phyloP scores from a whole-genome alignment of 306 rosid genomes.

The Styphnolobium japonicum region DNA sequence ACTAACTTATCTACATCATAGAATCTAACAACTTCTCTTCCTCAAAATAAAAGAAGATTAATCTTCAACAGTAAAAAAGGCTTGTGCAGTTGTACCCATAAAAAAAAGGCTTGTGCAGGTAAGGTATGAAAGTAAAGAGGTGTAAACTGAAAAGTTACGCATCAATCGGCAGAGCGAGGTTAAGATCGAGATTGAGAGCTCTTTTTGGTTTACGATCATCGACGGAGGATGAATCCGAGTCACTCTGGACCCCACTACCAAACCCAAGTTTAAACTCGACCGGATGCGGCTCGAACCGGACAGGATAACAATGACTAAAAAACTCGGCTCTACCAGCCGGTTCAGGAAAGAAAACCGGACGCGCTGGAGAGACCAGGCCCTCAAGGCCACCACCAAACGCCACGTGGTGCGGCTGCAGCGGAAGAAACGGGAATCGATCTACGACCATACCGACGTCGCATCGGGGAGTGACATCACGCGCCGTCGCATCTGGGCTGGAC shows the following conservation, averaged over 20 bases:
- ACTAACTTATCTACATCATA: not conserved
- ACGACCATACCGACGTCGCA: not conserved
- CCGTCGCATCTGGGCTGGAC: not conserved
- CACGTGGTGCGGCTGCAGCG: not conserved
- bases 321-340: not conserved
- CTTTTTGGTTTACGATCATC: constrained; percentile 10
- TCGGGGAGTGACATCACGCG: not conserved
- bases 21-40: not conserved
- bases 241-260: constrained; percentile 15
- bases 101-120: too few species aligned
- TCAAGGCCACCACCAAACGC: not conserved
- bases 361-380: not conserved
- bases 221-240: constrained; percentile 18
- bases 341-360: constrained; percentile 7
- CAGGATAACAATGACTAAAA: constrained; percentile 20
- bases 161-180: constrained; percentile 36
- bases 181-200: constrained; percentile 35
- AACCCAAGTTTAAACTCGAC: not conserved
- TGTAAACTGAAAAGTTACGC: not conserved
- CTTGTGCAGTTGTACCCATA: too few species aligned
- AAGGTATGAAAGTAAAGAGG: not conserved
- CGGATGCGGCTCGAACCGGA: constrained; percentile 15
- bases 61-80: not conserved
- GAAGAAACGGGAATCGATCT: constrained; percentile 14
- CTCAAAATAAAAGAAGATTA: not conserved